Evolutionary conservation across 2,329 filamentous ascomycete species (phyloP), one percentile per base, ranked within the genome.

Genomic region (Aspergillus tubingensis): DNA sequence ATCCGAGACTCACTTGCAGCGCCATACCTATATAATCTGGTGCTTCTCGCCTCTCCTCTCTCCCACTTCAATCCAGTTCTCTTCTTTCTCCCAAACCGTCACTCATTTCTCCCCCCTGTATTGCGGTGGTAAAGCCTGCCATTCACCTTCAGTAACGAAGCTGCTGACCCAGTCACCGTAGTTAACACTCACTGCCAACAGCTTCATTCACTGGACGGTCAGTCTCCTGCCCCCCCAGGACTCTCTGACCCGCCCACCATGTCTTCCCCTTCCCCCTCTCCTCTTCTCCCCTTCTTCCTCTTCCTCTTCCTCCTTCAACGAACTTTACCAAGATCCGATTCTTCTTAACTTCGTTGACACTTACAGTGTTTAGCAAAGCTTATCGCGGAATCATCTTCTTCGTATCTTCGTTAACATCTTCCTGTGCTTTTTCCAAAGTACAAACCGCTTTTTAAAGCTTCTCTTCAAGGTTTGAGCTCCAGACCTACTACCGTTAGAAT

Each of bases 221-320:
- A 23, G 41, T 13, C 8, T 36, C 30, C 30, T n/a, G 32, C 32
- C 2, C 30, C 30, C 15, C 23, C 32, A 2, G 17, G 27, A 13
- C 43, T 21, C 58, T 44, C 36, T 51, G 8, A n/a, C 50, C 39
- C 39, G 51, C 38, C 41, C 23, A 38, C 47, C 54, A 43, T 38
- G 11, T 47, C 36, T 36, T 48, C 44, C 8, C 19, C 19, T 19
- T 41, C 43, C 43, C 56, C 27, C 44, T 27, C 49, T 44, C 44
- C n/a, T 13, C 48, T 55, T 8, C 48, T 55, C 3, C n/a, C 21
- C 23, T 32, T 44, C 11, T 27, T 49, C 53, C 52, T 54, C 53
- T 23, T 19, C 51, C 36, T 23, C 39, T 41, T 23, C 11, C 15
- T 36, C 32, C 32, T 36, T 5, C 32, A 36, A 36, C 32, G 32